These are phyloP conservation scores for Yarrowia keelungensis DNA, from an alignment of 805 yeast species.

Conservation along the genomic window DNA sequence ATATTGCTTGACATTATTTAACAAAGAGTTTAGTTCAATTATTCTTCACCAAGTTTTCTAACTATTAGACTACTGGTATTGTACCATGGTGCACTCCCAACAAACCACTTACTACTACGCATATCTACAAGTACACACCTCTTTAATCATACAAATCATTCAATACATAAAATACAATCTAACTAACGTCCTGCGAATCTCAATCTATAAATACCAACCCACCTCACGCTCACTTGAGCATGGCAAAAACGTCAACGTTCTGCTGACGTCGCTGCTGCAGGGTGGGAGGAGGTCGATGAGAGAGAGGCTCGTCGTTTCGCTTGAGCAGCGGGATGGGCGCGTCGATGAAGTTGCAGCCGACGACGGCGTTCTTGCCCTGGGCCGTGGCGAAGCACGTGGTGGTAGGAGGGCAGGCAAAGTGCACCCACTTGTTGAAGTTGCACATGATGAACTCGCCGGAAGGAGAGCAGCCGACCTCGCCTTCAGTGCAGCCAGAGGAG, in stretches of 20 bases:
- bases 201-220: conserved; percentile 6
- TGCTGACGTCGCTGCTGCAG: conserved; percentile 29
- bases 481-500: conserved; percentile 49
- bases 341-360: conserved; percentile 57
- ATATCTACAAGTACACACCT: too few species aligned
- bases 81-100: too few species aligned
- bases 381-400: conserved; percentile 65
- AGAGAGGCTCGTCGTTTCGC: conserved; percentile 8
- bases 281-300: conserved; percentile 16
- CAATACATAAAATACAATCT: conserved; percentile 19
- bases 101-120: too few species aligned
- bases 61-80: too few species aligned
- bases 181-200: conserved; percentile 4
- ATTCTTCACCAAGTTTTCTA: too few species aligned
- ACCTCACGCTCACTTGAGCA: background rate
- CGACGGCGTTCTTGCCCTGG: conserved; percentile 52
- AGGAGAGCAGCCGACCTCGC: conserved; percentile 60
- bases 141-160: conserved; percentile 6
- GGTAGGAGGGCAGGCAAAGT: conserved; percentile 64
- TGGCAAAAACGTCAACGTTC: conserved; percentile 13
- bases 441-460: conserved; percentile 64
- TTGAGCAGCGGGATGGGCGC: conserved; percentile 30
- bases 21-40: too few species aligned
- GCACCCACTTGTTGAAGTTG: conserved; percentile 64
- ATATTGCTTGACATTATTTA: too few species aligned